A percentile compares a stretch with the other conserved stretches of the same genome.
Conservation (phyloP, 1,284 basidiomycete genomes). For the Exobasidium cylindrosporum region DNA sequence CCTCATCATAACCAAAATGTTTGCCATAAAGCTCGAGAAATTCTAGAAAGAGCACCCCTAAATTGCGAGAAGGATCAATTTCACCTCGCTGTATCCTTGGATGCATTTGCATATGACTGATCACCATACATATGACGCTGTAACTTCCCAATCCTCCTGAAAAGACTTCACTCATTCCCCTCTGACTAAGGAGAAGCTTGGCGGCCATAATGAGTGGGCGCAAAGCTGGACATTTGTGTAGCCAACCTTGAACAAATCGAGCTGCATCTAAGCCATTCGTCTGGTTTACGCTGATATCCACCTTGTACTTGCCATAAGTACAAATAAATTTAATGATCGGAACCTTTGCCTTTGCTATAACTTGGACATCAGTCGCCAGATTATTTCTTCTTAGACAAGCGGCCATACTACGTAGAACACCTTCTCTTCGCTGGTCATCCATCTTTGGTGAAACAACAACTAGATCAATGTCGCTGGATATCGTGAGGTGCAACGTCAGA, state of each 20-base stretch:
- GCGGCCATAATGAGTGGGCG: slow-evolving; percentile 68
- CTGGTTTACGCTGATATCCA: slow-evolving; percentile 55
- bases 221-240: slow-evolving; percentile 71
- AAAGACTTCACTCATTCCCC: slow-evolving; percentile 95
- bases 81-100: slow-evolving; percentile 85
- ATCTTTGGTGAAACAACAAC: slow-evolving; percentile 59
- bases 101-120: slow-evolving; percentile 87
- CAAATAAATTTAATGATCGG: slow-evolving; percentile 92
- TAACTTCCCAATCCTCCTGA: slow-evolving; percentile 92
- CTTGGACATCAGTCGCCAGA: slow-evolving; percentile 64
- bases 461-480: slow-evolving; percentile 62
- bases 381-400: slow-evolving; percentile 58
- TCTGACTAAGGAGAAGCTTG: slow-evolving; percentile 83
- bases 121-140: slow-evolving; percentile 84
- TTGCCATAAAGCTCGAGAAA: slow-evolving; percentile 94
- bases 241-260: slow-evolving; percentile 75
- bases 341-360: slow-evolving; percentile 85
- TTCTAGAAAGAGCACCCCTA: slow-evolving; percentile 88
- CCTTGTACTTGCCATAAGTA: slow-evolving; percentile 60
- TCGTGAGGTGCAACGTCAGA: not conserved
- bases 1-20: slow-evolving; percentile 69
- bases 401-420: slow-evolving; percentile 57
- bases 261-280: slow-evolving; percentile 76
- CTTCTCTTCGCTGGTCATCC: slow-evolving; percentile 53
- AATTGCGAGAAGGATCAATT: slow-evolving; percentile 79